Evolutionary conservation across 345 rosid genomes (phyloP).

Genomic region (thale cress (Arabidopsis thaliana)): TAIR10.1 NC_003070.9:7864501-7865000

Average conservation of each 20-base stretch:
- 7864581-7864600: constrained; percentile 86
- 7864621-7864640: constrained; percentile 61
- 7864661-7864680: constrained; percentile 13
- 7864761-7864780: constrained; percentile 7
- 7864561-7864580: constrained; percentile 85
- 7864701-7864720: background rate
- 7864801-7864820: constrained; percentile 29
- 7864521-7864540: constrained; percentile 87
- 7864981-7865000: constrained; percentile 55
- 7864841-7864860: constrained; percentile 21
- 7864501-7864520: constrained; percentile 79
- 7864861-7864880: constrained; percentile 88
- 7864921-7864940: constrained; percentile 38
- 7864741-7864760: background rate
- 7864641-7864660: constrained; percentile 84
- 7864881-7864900: constrained; percentile 82
- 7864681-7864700: constrained; percentile 15
- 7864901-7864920: constrained; percentile 89
- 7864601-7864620: constrained; percentile 84
- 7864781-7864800: constrained; percentile 31
- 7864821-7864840: constrained; percentile 22
- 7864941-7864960: constrained; percentile 30
- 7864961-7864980: background rate
- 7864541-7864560: constrained; percentile 94
- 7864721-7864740: constrained; percentile 1